Base-by-base conservation (phyloP, 208 protist species). In the Naegleria lovaniensis region DNA sequence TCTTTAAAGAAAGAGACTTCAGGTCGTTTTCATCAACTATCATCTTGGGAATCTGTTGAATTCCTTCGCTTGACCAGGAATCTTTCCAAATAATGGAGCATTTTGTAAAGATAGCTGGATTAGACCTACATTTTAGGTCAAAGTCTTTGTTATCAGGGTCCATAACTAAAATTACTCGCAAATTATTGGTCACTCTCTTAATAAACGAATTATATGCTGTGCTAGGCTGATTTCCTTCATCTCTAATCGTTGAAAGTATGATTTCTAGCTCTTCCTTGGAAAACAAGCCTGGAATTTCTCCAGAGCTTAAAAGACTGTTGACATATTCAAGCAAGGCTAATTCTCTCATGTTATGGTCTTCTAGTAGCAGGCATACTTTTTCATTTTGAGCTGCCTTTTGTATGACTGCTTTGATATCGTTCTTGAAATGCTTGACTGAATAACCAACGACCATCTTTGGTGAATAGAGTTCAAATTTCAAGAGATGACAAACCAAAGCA, bases 11-110 rank as follows among this genome's bases (percentile, higher is more conserved):
- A 11, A 85, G 38, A 16, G 75, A 75, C 25, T 76, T 79, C 38
- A 85, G 59, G 52, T 38, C n/a, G 25, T 16, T n/a, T 38, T 59
- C 94, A 84, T 94, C 91, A 90, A 98, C 95, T 76, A 98, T 92
- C 41, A 97, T 90, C 41, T 95, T 94, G n/a, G 97, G 97, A 59
- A 99, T 95, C 39, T 95, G 91, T 92, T 96, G 96, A 86, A 99
- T 95, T 90, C 96, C 97, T 38, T 94, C 94, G 39, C 88, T 94
- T 40, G 96, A 93, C 98, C 98, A 99, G 29, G 93, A 93, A 1
- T 97, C 98, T 93, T 98, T 96, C 98, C 98, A 99, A 93, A 98
- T 96, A 59, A 99, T 97, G 87, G 95, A 96, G 94, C 97, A 98
- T 43, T 95, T 93, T 38, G 97, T 99, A 94, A 97, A 99, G 43